A percentile compares a stretch with the other conserved stretches of the same genome.
Conservation (phyloP, 768 basidiomycete species). For the Termitomyces sp. region DNA sequence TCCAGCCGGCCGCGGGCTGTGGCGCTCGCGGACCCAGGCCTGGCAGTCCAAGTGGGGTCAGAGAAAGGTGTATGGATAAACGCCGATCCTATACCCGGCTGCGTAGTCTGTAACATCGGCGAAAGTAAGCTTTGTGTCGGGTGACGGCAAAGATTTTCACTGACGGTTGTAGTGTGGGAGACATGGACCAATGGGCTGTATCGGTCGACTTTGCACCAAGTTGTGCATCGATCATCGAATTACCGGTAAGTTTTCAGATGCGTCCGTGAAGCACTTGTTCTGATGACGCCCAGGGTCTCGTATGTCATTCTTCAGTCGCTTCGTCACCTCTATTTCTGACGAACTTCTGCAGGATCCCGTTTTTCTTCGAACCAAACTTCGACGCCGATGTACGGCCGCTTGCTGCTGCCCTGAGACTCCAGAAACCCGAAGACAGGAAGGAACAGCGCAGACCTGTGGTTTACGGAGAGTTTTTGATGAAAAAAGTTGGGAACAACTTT, state of each 20-base stretch:
- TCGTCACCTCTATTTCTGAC: neutral
- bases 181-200: conserved; percentile 88
- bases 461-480: conserved; percentile 77
- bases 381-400: conserved; percentile 67
- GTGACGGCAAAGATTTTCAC: neutral
- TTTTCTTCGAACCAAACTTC: conserved; percentile 94
- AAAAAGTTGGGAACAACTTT: conserved; percentile 77
- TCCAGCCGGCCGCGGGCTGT: conserved; percentile 37
- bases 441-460: conserved; percentile 40
- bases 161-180: conserved; percentile 71
- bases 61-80: conserved; percentile 74
- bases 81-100: conserved; percentile 79
- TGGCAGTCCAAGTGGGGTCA: conserved; percentile 49
- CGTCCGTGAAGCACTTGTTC: neutral
- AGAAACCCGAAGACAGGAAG: conserved; percentile 19
- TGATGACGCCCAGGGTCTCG: conserved; percentile 55
- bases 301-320: conserved; percentile 38
- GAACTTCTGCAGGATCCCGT: conserved; percentile 59
- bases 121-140: conserved; percentile 56
- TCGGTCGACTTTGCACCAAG: conserved; percentile 82
- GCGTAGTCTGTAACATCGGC: conserved; percentile 89
- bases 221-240: conserved; percentile 71
- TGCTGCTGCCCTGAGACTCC: conserved; percentile 50
- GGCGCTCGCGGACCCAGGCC: conserved; percentile 25
- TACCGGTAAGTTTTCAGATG: conserved; percentile 46